Evolutionary conservation across 352 stramenopile species (phyloP), one percentile per base, ranked within the genome.

Genomic region (Globisporangium okanoganense): DNA sequence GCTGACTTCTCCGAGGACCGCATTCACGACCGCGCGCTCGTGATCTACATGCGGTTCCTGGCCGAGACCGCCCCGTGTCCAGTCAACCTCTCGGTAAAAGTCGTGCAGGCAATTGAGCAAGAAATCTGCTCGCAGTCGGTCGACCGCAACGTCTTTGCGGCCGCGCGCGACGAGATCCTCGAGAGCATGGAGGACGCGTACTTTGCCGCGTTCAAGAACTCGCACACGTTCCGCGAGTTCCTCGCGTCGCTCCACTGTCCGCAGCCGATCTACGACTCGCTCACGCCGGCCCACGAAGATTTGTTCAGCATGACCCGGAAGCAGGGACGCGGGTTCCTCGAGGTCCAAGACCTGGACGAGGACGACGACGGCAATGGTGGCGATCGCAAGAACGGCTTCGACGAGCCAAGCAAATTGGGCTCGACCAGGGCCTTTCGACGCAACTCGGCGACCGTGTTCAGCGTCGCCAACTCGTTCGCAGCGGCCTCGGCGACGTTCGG

Each of bases 11-110:
- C 71, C 0, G 81, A 91, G 20, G 73, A 79, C 29, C 70, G 71
- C 18, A 71, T 77, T 25, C 70, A 85, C 29, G 78, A 85, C 40
- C 75, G 75, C 18, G 75, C 73, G 20, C 59, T 87, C 31, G 70
- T 87, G 31, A 77, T 87, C 49, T 88, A 88, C 61, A 59, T 85
- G 50, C 76, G 72, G n/a, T 88, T 82, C 47, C 63, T 88, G 36
- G 62, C 66, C 0, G 70, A 79, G 6, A 62, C 73, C 1, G 68
- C 74, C 24, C 61, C 68, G 9, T 71, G 61, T 3, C 65, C 63
- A 0, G 76, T 87, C 5, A 62, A 57, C 25, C 64, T 90, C 9
- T 72, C 75, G 1, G 38, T 56, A 13, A 29, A 51, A 0, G 58
- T 48, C 0, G 35, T 86, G 0, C 56, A 81, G 2, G 67, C 64